Evolutionary conservation across 1,284 basidiomycete species (phyloP).

Genomic region (Cutaneotrichosporon arboriforme): DNA sequence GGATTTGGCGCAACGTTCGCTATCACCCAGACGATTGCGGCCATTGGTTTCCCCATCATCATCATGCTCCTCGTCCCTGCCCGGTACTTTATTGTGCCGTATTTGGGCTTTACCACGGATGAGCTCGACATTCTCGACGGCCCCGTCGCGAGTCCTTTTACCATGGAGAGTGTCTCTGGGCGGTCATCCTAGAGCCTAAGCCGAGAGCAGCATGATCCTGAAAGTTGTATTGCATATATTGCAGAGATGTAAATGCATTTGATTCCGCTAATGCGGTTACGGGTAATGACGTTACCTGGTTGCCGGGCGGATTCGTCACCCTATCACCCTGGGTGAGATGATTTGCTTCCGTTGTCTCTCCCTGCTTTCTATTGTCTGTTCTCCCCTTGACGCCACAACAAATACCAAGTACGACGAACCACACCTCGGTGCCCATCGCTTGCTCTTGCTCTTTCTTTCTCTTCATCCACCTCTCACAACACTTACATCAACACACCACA

Average conservation of each 20-base stretch:
- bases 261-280: background rate
- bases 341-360: too few species aligned
- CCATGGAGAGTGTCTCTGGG: background rate
- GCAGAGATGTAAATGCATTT: background rate
- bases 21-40: conserved; percentile 84
- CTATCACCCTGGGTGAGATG: too few species aligned
- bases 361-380: too few species aligned
- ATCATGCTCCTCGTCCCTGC: conserved; percentile 84
- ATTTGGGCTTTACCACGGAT: conserved; percentile 67
- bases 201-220: too few species aligned
- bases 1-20: conserved; percentile 88
- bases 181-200: background rate
- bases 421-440: too few species aligned
- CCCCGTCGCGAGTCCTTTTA: conserved; percentile 61
- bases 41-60: conserved; percentile 85
- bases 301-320: background rate
- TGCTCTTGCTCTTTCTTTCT: background rate
- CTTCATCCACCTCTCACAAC: background rate
- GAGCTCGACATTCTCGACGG: conserved; percentile 83
- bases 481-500: conserved; percentile 3
- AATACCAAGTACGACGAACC: too few species aligned
- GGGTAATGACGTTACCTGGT: background rate
- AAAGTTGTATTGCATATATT: background rate
- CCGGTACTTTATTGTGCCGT: conserved; percentile 66
- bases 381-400: too few species aligned